Evolutionary conservation across 192 early-diverging fungal genomes (phyloP).

Genomic region (Coemansia sp.): DNA sequence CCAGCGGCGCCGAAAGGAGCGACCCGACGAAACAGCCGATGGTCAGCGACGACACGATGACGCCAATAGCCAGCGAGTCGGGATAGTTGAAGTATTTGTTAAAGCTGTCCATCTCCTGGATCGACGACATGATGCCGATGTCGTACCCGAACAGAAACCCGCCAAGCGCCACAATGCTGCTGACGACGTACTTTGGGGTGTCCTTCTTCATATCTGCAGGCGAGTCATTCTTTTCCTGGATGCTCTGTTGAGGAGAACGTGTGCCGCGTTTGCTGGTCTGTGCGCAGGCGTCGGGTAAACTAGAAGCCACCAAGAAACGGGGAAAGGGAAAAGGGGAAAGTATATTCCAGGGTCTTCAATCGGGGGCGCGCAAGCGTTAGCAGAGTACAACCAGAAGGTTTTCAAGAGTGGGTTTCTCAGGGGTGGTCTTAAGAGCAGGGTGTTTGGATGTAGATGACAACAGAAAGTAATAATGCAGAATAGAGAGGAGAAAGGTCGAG

Average conservation of each 20-base stretch:
- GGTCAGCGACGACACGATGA: constrained; percentile 62
- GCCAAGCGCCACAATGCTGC: constrained; percentile 21
- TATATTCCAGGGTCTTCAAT: no score
- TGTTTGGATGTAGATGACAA: no score
- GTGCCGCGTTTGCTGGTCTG: not conserved
- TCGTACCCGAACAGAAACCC: constrained; percentile 31
- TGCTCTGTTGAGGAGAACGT: not conserved
- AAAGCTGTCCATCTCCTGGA: constrained; percentile 62
- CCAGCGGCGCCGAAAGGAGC: constrained; percentile 60
- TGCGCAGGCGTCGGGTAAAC: not conserved
- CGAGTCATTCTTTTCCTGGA: constrained; percentile 11
- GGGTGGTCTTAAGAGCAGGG: no score
- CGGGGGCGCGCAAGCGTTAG: no score
- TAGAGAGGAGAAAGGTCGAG: no score
- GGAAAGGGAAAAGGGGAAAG: no score
- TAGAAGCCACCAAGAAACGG: no score
- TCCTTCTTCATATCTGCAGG: constrained; percentile 14
- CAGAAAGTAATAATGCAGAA: no score
- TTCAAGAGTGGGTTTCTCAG: no score
- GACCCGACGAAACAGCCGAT: constrained; percentile 73
- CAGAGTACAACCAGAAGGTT: no score
- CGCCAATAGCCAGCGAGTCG: constrained; percentile 50
- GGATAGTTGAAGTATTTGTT: constrained; percentile 60
- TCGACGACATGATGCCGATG: constrained; percentile 30
- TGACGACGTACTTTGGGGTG: constrained; percentile 24